Conservation (phyloP, 2,329 filamentous ascomycete genomes). For the Penicillium sp. region DNA sequence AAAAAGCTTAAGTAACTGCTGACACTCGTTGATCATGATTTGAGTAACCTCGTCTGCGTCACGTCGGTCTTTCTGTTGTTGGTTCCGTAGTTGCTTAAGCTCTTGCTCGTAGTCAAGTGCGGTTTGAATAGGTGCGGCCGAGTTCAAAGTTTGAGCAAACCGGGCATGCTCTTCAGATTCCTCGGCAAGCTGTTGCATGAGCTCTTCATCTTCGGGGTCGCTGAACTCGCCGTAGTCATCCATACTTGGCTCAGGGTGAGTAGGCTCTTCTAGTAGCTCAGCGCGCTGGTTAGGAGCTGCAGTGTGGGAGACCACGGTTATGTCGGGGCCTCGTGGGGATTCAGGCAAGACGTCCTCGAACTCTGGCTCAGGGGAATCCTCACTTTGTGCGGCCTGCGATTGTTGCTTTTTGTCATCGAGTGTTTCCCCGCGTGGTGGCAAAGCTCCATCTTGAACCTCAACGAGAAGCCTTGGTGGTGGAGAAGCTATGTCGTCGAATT, state of each 20-base stretch:
- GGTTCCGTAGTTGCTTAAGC: conserved; percentile 79
- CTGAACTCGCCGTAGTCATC: conserved; percentile 65
- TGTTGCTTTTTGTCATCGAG: neutral
- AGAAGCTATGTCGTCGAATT: neutral
- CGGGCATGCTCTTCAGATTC: conserved; percentile 93
- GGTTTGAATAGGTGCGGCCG: conserved; percentile 68
- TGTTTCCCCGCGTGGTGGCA: neutral
- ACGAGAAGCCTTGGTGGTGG: neutral
- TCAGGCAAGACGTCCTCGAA: conserved; percentile 52
- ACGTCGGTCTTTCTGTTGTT: conserved; percentile 93
- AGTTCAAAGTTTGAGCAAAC: conserved; percentile 84
- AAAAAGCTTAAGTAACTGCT: conserved; percentile 84
- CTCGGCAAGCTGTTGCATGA: conserved; percentile 79
- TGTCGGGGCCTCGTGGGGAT: neutral
- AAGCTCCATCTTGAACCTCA: neutral
- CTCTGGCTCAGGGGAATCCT: conserved; percentile 46
- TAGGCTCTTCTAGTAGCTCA: conserved; percentile 11
- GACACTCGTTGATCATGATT: conserved; percentile 93
- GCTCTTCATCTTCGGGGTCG: conserved; percentile 88
- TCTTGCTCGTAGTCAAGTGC: conserved; percentile 82
- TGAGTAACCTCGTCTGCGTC: conserved; percentile 94
- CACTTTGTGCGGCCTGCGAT: conserved; percentile 17
- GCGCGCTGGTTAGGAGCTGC: conserved; percentile 26
- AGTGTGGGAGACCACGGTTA: conserved; percentile 4
- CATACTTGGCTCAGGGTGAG: conserved; percentile 26